Percentiles rank a stretch among this genome's conserved stretches.
Conservation (phyloP, 176 grass and related monocot species). For the Hordeum marinum region DNA sequence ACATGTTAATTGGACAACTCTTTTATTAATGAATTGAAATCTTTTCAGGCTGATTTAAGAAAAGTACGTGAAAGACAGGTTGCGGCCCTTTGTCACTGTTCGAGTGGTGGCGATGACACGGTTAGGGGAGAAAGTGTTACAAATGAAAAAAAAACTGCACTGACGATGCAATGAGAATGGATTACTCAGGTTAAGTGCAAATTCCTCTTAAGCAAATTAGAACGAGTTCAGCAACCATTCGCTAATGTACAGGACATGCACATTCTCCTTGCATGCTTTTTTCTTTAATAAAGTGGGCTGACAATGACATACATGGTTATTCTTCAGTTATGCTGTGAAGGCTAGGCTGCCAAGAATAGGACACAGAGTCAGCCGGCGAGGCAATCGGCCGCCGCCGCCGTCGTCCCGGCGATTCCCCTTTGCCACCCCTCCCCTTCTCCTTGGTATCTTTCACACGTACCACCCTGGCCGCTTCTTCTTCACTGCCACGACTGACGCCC, state of each 20-base stretch:
- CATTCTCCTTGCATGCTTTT: not conserved
- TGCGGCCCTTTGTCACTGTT: too few species aligned
- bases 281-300: not conserved
- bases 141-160: too few species aligned
- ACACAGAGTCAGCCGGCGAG: conserved; percentile 31
- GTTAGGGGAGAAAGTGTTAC: too few species aligned
- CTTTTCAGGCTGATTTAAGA: too few species aligned
- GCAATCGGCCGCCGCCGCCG: not conserved
- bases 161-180: not conserved
- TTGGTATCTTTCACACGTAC: not conserved
- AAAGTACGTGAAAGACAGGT: too few species aligned
- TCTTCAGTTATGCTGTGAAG: conserved; percentile 62
- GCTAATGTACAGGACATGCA: not conserved
- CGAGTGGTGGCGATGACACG: too few species aligned
- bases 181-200: not conserved
- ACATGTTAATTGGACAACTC: too few species aligned
- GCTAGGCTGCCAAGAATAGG: conserved; percentile 50
- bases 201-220: not conserved
- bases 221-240: not conserved
- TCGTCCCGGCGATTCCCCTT: not conserved
- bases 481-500: not conserved
- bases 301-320: not conserved
- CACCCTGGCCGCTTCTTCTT: not conserved
- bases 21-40: too few species aligned
- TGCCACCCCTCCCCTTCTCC: not conserved